Evolutionary conservation across 179 eudicot species (phyloP).

Genomic region (Pouteria campechiana): DNA sequence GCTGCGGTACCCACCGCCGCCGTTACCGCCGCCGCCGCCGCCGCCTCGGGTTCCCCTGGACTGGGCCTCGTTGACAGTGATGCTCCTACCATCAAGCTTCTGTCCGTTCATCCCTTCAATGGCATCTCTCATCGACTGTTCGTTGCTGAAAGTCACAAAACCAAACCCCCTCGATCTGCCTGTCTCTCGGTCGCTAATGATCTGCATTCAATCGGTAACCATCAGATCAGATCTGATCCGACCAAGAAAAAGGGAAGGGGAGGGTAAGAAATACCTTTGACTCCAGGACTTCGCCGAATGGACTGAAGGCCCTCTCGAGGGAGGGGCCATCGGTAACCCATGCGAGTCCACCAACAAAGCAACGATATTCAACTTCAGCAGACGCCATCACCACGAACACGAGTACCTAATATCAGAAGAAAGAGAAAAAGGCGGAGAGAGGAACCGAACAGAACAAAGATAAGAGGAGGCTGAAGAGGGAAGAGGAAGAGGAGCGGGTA

Average conservation of each 20-base stretch:
- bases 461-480: too few species aligned
- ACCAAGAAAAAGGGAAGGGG: slow-evolving; percentile 17
- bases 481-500: too few species aligned
- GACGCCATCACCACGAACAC: too few species aligned
- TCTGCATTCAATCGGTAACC: slow-evolving; percentile 15
- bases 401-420: too few species aligned
- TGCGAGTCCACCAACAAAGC: slow-evolving; percentile 96
- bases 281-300: slow-evolving; percentile 63
- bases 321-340: slow-evolving; percentile 82
- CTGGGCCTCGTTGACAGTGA: slow-evolving; percentile 93
- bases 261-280: slow-evolving; percentile 99
- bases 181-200: slow-evolving; percentile 78
- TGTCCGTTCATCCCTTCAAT: slow-evolving; percentile 71
- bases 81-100: slow-evolving; percentile 67
- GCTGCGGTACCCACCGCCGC: slow-evolving; percentile 16
- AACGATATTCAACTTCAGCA: slow-evolving; percentile 66
- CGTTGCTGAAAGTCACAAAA: slow-evolving; percentile 59
- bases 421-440: too few species aligned
- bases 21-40: slow-evolving; percentile 23
- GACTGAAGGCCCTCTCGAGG: slow-evolving; percentile 52
- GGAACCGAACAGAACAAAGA: too few species aligned
- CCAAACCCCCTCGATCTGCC: slow-evolving; percentile 93
- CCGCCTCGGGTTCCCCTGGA: slow-evolving; percentile 71
- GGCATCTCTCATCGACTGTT: slow-evolving; percentile 54
- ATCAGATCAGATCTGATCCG: slow-evolving; percentile 24